Base-by-base conservation (phyloP, 1,284 basidiomycete species). In the Rhodotorula sp. region DNA sequence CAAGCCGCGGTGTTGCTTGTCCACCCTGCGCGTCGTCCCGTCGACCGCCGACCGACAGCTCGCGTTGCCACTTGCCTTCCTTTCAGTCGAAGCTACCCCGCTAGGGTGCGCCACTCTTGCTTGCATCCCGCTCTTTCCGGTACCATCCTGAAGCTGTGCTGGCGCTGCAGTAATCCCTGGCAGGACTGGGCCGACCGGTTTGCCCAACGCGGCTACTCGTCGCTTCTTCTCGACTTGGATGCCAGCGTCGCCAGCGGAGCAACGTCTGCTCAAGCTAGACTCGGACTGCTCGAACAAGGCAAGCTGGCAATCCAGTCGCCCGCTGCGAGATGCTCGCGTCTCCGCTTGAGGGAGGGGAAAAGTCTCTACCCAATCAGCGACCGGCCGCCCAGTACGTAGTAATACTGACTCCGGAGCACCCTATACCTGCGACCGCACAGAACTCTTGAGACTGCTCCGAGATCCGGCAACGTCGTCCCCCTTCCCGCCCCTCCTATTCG, bases 11-110 rank as follows among this genome's bases (percentile, higher is more conserved):
- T 23, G 19, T 21, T 10, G 19, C 19, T 50, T 50, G 49, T 71
- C 70, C 2, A 65, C 66, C n/a, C 34, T 68, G 5, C 49, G 66
- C 28, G 52, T 59, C 52, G 50, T 64, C 3, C 48, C 59, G 1
- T 31, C 69, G 12, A 45, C 61, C 3, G 61, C 48, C 6, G 26
- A 31, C 18, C 68, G 71, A 2, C 65, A 71, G 2, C 71, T 76
- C n/a, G 74, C 74, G 3, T 63, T 69, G 0, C 74, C 74, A 23
- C 64, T 76, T 55, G 66, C 62, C 31, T 73, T 71, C 57, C 49
- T 75, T 15, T 19, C 59, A 3, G 34, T 75, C 52, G 56, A 64
- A 3, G 12, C 43, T 16, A 12, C 28, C 47, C 19, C 23, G n/a
- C 2, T 5, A 12, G 2, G n/a, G 67, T 72, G 66, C 60, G 70